These are phyloP conservation scores for Saitozyma podzolica DNA, from an alignment of 768 basidiomycete species.

Conservation along the genomic window DNA sequence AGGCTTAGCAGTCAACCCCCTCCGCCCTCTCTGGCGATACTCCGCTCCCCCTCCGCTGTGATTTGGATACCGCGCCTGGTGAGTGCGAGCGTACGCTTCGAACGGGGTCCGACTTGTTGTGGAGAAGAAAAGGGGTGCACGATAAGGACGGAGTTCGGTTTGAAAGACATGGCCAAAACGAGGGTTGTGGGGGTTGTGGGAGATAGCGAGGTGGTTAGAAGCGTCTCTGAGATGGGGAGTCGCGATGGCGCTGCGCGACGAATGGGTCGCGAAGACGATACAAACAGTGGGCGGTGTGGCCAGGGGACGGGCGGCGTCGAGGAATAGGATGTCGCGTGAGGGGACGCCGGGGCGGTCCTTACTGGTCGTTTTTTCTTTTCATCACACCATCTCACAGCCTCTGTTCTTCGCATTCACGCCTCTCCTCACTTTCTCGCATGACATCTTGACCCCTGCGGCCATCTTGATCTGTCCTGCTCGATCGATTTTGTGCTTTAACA, in stretches of 20 bases:
- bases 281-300: too few relatives aligned
- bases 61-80: slow-evolving; percentile 49
- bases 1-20: neutral
- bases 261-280: too few relatives aligned
- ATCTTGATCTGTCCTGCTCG: too few relatives aligned
- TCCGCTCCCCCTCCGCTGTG: slow-evolving; percentile 28
- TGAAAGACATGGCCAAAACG: too few relatives aligned
- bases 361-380: too few relatives aligned
- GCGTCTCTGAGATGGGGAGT: neutral
- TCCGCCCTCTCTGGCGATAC: neutral
- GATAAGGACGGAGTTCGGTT: neutral
- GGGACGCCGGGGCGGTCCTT: neutral
- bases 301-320: neutral
- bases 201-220: slow-evolving; percentile 4
- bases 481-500: too few relatives aligned
- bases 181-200: slow-evolving; percentile 5
- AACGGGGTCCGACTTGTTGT: neutral
- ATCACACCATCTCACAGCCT: too few relatives aligned
- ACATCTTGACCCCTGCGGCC: too few relatives aligned
- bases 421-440: too few relatives aligned
- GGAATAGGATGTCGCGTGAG: neutral
- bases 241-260: neutral
- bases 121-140: slow-evolving; percentile 4
- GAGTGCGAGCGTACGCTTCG: slow-evolving; percentile 14
- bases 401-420: too few relatives aligned